phyloP scores from a whole-genome alignment of 208 protist genomes.

The Wallacemonas sp. region DNA sequence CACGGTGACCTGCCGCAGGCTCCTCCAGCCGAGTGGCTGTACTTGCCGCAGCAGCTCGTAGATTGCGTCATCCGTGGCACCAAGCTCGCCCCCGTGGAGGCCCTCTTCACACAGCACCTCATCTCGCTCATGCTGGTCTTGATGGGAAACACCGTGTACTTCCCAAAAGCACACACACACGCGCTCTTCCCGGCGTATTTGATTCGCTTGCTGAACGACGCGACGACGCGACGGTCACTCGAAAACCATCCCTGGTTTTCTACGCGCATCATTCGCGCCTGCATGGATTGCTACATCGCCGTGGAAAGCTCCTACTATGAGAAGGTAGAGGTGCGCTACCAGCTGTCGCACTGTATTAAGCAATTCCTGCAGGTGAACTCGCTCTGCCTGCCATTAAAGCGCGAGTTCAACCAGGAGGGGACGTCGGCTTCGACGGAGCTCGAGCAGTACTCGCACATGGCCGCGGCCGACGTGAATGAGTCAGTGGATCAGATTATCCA shows the following conservation, averaged over 20 bases:
- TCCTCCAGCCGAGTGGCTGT: constrained; percentile 69
- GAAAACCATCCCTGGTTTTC: constrained; percentile 82
- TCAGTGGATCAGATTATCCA: constrained; percentile 84
- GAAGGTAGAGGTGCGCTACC: constrained; percentile 79
- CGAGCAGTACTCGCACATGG: constrained; percentile 91
- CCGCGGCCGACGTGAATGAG: constrained; percentile 83
- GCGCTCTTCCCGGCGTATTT: constrained; percentile 80
- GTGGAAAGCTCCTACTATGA: constrained; percentile 90
- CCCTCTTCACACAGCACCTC: constrained; percentile 58
- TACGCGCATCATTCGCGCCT: constrained; percentile 73
- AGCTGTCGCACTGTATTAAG: constrained; percentile 79
- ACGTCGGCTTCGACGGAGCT: constrained; percentile 40
- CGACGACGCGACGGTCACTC: constrained; percentile 45
- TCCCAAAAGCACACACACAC: constrained; percentile 90
- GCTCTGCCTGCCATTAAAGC: constrained; percentile 70
- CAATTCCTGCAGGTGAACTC: constrained; percentile 63
- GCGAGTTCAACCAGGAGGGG: constrained; percentile 72
- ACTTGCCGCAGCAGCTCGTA: constrained; percentile 84
- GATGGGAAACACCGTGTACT: constrained; percentile 91
- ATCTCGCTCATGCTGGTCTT: constrained; percentile 84
- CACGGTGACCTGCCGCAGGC: constrained; percentile 45
- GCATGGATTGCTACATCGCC: constrained; percentile 89
- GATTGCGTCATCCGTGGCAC: constrained; percentile 73
- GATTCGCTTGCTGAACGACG: constrained; percentile 52
- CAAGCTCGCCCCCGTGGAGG: constrained; percentile 55